phyloP scores from a whole-genome alignment of 768 basidiomycete genomes.

The Pilatotrama ljubarskyi region DNA sequence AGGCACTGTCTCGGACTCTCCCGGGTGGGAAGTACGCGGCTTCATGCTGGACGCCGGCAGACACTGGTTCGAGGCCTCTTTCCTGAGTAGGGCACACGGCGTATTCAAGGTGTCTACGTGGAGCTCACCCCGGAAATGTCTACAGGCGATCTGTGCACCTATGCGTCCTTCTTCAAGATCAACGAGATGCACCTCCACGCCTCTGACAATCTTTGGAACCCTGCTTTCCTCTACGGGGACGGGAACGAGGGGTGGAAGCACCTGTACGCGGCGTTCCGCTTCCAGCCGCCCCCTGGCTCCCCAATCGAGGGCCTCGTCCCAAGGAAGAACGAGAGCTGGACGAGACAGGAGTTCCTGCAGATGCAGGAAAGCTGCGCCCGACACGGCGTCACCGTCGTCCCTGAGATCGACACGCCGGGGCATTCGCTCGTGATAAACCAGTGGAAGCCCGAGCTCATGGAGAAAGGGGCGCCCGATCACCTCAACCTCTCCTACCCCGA shows the following conservation, averaged over 20 bases:
- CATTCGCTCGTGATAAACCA: conserved; percentile 47
- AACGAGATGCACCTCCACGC: conserved; percentile 47
- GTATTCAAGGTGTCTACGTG: neutral
- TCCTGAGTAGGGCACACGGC: conserved; percentile 28
- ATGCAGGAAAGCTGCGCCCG: conserved; percentile 40
- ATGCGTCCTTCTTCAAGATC: conserved; percentile 47
- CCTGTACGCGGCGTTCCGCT: conserved; percentile 45
- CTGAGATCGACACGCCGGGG: conserved; percentile 45
- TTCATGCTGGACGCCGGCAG: conserved; percentile 50
- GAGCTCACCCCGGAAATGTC: neutral
- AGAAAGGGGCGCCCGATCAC: conserved; percentile 38
- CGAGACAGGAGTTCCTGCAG: conserved; percentile 31
- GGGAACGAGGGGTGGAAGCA: conserved; percentile 37
- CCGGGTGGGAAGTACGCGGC: conserved; percentile 46
- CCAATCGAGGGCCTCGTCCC: conserved; percentile 38
- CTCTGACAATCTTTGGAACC: conserved; percentile 46
- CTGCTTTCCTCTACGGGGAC: conserved; percentile 38
- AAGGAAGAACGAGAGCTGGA: conserved; percentile 43
- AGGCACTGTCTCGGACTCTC: conserved; percentile 39
- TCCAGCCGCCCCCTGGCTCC: conserved; percentile 38
- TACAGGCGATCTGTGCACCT: conserved; percentile 44
- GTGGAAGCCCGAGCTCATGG: conserved; percentile 46
- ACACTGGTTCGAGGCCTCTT: conserved; percentile 43
- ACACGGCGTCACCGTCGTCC: conserved; percentile 41
- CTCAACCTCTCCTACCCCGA: conserved; percentile 45